These are phyloP conservation scores for Detonula confervacea DNA, from an alignment of 352 stramenopile species.

Conservation along the genomic window DNA sequence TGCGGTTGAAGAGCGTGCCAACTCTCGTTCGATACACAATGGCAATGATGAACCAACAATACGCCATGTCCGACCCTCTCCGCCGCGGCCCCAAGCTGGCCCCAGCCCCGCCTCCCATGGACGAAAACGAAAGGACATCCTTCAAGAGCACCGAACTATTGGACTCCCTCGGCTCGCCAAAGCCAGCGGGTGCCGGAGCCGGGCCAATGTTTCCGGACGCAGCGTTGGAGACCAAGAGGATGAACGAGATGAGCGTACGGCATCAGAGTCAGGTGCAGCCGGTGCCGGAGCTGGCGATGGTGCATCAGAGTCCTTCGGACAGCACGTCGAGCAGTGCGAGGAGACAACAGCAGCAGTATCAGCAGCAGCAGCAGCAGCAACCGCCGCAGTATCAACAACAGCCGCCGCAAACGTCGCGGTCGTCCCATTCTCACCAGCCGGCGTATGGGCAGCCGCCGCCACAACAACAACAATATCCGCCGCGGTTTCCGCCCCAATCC, in stretches of 20 bases:
- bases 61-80: too few relatives aligned
- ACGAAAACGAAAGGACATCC: too few relatives aligned
- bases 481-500: background rate
- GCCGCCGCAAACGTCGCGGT: background rate
- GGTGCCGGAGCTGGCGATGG: background rate
- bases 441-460: slow-evolving; percentile 13
- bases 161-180: too few relatives aligned
- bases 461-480: background rate
- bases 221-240: slow-evolving; percentile 6
- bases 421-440: background rate
- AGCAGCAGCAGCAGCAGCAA: background rate
- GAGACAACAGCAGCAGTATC: too few relatives aligned
- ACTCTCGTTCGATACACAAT: too few relatives aligned
- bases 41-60: too few relatives aligned
- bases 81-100: too few relatives aligned
- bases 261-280: background rate
- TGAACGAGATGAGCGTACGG: background rate
- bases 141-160: too few relatives aligned
- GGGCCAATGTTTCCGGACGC: slow-evolving; percentile 41
- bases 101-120: too few relatives aligned
- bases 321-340: background rate
- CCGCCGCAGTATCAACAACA: background rate
- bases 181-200: background rate
- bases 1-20: too few relatives aligned
- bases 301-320: background rate